Evolutionary conservation across 2,329 filamentous ascomycete species (phyloP), one percentile per base, ranked within the genome.

Genomic region (Clonostachys byssicola): DNA sequence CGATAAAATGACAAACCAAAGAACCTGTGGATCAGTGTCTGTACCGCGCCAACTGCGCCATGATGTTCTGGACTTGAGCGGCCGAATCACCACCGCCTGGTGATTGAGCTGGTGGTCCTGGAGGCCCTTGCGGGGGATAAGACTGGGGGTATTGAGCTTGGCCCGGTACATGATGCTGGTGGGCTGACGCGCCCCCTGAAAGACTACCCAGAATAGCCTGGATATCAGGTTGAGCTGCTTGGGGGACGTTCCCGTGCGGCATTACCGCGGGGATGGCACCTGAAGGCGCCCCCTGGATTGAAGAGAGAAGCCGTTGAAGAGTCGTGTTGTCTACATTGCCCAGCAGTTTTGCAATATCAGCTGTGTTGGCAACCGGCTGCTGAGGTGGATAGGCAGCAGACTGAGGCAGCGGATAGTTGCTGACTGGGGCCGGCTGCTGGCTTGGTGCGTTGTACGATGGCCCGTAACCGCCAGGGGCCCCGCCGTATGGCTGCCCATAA

Each of bases 31-130:
- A 39, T 39, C 18, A 42, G 16, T 46, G 30, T 34, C 47, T 39
- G 30, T 49, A 49, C 30, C 40, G 33, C 18, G 47, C 40, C 16
- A 90, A 68, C 56, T 88, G 83, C 13, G 85, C 83, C 79, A 91
- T 86, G 45, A 91, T 88, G 56, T 88, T 86, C 60, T 86, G 80
- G 55, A 90, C 75, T 46, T 82, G 74, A 12, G 83, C 71, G 9
- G 73, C 70, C 12, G 70, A 64, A 47, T 68, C 66, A 12, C 60
- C 58, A 47, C 60, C 53, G 18, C 54, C n/a, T 8, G 36, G 36
- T 4, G 36, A n/a, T 10, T 39, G 36, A 18, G 14, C 14, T 39
- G 36, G 30, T 42, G 10, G 50, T 18, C 45, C 45, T n/a, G 30
- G 40, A 50, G 51, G 46, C 49, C 44, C 54, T 52, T 58, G 44